Base-by-base conservation (phyloP, 148 eudicot species). In the Rhododendron simsii region DNA sequence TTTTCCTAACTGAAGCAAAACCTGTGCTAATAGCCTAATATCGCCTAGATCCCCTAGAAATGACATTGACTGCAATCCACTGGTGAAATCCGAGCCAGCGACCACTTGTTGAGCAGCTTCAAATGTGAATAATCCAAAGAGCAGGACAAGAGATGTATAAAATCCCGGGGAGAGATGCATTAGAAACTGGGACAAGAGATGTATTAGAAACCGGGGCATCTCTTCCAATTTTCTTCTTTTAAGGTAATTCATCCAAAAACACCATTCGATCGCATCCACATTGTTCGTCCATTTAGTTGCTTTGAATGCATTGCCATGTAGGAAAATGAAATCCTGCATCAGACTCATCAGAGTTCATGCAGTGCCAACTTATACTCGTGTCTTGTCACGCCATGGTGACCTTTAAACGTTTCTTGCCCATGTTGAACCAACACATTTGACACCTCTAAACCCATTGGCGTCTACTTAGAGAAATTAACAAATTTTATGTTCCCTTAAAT, bases 1-100 rank as follows among this genome's bases (percentile, higher is more conserved):
- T 92, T 94, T 89, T 95, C 95, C 95, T 95, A 94, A 97, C 99
- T 97, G 98, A 97, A 91, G 98, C 95, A 93, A 97, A 97, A 97
- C 99, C 99, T 94, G 96, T 94, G 95, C 91, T 97, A 90, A 95
- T 92, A 86, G 94, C 98, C 37, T 39, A 39, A 41, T 41, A 41
- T 41, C 45, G 75, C 91, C 89, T 51, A 94, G 90, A 89, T 97
- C 99, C 84, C 98, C 98, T 12, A 95, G 90, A 86, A 93, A 91
- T 85, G 93, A 87, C 80, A 88, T 41, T 53, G 95, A 89, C 79
- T 95, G 98, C 84, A 91, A 85, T 55, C 89, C 87, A 87, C 88
- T 90, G 11, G 88, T 87, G 86, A 92, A 81, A 90, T 92, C 96
- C 80, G 98, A 84, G 78, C 90, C 93, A 84, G 98, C 99, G 88